phyloP scores from a whole-genome alignment of 2,329 filamentous ascomycete genomes.

The Fusarium circinatum region DNA sequence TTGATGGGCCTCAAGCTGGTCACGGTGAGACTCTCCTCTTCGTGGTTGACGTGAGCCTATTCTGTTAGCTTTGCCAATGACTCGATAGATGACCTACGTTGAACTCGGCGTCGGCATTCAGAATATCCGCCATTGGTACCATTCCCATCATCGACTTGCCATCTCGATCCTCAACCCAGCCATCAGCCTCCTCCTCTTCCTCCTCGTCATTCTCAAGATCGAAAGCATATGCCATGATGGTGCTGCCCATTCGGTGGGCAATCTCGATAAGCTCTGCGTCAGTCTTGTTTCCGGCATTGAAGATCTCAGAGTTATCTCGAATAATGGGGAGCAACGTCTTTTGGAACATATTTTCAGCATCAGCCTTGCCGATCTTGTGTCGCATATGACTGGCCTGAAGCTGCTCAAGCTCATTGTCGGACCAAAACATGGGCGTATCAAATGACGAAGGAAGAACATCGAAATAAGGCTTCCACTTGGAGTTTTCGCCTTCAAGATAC shows the following conservation, averaged over 20 bases:
- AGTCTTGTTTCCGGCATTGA: constrained; percentile 50
- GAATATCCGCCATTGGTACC: constrained; percentile 89
- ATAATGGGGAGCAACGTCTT: constrained; percentile 63
- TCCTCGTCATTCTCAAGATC: constrained; percentile 73
- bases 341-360: constrained; percentile 76
- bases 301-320: constrained; percentile 56
- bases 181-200: constrained; percentile 69
- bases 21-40: constrained; percentile 71
- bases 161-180: constrained; percentile 72
- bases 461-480: constrained; percentile 82
- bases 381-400: constrained; percentile 83
- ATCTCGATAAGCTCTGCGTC: constrained; percentile 60
- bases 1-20: constrained; percentile 74
- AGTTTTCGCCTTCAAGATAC: constrained; percentile 65
- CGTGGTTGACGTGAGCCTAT: constrained; percentile 65
- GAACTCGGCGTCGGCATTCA: constrained; percentile 90
- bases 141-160: constrained; percentile 76
- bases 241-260: constrained; percentile 84
- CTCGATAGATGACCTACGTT: constrained; percentile 65
- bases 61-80: constrained; percentile 13
- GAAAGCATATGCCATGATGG: constrained; percentile 94
- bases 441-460: constrained; percentile 77
- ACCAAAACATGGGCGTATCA: constrained; percentile 93
- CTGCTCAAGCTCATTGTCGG: constrained; percentile 71
- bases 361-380: constrained; percentile 77